Percentiles rank a stretch among this genome's conserved stretches.
Evolutionary conservation across 306 rosid genomes (phyloP).

Genomic region (Corylus avellana): DNA sequence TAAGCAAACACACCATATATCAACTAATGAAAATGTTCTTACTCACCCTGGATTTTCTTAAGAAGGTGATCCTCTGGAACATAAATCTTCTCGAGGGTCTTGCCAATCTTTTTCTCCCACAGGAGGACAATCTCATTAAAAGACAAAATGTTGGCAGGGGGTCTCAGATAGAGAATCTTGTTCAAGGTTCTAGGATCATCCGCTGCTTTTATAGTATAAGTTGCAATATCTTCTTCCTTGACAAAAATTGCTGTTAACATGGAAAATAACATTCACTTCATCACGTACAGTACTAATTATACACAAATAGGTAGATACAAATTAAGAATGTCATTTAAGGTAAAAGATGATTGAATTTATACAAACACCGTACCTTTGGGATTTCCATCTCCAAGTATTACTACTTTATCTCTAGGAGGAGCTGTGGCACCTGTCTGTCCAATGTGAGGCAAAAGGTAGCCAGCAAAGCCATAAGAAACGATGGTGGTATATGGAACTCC

Average conservation of each 20-base stretch:
- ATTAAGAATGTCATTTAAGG: too few species aligned
- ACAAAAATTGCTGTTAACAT: constrained; percentile 30
- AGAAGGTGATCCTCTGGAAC: constrained; percentile 43
- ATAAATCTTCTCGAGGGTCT: constrained; percentile 33
- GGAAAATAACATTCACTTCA: not conserved
- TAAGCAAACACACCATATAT: not conserved
- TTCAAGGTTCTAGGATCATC: constrained; percentile 46
- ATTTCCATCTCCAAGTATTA: constrained; percentile 50
- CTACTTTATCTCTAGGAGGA: constrained; percentile 48
- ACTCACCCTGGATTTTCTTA: constrained; percentile 40
- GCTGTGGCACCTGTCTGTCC: constrained; percentile 27
- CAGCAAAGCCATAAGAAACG: constrained; percentile 29
- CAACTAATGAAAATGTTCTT: not conserved
- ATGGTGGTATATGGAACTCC: constrained; percentile 38
- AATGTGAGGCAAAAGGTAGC: constrained; percentile 27
- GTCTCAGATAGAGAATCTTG: constrained; percentile 39
- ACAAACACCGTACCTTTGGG: constrained; percentile 27
- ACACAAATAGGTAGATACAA: too few species aligned
- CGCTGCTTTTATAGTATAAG: constrained; percentile 37
- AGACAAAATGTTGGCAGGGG: constrained; percentile 38
- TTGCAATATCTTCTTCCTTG: constrained; percentile 38
- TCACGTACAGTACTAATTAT: not conserved
- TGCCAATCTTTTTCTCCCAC: constrained; percentile 55
- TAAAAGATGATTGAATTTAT: not conserved
- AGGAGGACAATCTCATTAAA: constrained; percentile 34